Percentiles rank a stretch among this genome's conserved stretches.
These are phyloP conservation scores for Acarospora socialis DNA, from an alignment of 2,329 filamentous ascomycete genomes.

Conservation along the genomic window DNA sequence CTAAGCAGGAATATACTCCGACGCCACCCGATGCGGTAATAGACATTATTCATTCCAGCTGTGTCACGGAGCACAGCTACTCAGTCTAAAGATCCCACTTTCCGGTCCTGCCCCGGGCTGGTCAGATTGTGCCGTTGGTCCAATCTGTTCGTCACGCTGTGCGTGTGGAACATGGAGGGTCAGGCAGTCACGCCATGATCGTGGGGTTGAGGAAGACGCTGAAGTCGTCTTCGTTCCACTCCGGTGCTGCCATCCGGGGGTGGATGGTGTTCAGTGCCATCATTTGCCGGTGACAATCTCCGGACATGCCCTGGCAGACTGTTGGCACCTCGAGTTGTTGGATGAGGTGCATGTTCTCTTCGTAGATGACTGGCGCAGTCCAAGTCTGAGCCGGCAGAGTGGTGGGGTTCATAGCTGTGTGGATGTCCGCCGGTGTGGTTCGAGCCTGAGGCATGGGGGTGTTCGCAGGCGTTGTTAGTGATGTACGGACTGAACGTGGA, in stretches of 20 bases:
- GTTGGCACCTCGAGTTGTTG: slow-evolving; percentile 15
- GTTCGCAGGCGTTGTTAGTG: slow-evolving; percentile 1
- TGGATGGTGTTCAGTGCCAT: not conserved
- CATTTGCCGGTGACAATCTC: slow-evolving; percentile 7
- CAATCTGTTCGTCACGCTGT: not conserved
- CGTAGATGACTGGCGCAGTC: not conserved
- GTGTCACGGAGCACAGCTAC: not conserved
- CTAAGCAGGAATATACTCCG: too few relatives aligned
- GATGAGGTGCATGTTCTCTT: slow-evolving; percentile 16
- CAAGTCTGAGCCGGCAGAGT: not conserved
- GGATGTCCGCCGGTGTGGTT: not conserved
- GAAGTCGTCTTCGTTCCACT: slow-evolving; percentile 5
- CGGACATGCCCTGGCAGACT: slow-evolving; percentile 11
- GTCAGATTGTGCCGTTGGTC: not conserved
- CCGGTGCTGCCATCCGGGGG: not conserved
- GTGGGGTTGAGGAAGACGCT: slow-evolving; percentile 1
- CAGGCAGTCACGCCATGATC: not conserved
- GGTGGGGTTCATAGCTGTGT: not conserved
- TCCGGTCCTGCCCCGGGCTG: not conserved
- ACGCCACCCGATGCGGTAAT: too few relatives aligned
- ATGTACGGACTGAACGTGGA: not conserved
- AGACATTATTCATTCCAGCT: not conserved
- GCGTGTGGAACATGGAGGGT: too few relatives aligned
- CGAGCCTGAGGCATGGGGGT: not conserved
- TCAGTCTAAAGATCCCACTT: not conserved